Evolutionary conservation across 768 basidiomycete genomes (phyloP).

Genomic region (Trametes cingulata): DNA sequence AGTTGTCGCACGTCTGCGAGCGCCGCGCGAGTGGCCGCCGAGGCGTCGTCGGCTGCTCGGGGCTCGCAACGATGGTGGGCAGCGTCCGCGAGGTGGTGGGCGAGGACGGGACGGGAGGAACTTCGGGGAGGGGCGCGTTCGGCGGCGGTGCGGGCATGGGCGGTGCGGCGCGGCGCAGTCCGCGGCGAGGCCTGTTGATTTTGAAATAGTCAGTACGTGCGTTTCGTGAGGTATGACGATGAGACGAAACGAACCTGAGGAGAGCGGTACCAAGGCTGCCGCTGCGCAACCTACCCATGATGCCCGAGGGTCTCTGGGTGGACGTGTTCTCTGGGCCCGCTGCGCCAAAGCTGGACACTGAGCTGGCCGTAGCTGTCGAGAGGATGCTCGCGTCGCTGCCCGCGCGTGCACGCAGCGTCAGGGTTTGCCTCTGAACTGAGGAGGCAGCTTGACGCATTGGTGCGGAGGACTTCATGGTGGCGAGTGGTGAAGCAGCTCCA

Average conservation of each 20-base stretch:
- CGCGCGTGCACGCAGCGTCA: conserved; percentile 45
- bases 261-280: conserved; percentile 47
- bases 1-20: conserved; percentile 24
- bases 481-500: conserved; percentile 52
- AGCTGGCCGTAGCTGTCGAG: conserved; percentile 15
- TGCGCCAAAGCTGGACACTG: conserved; percentile 30
- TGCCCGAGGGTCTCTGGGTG: conserved; percentile 36
- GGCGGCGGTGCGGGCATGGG: conserved; percentile 23
- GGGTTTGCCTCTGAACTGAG: conserved; percentile 52
- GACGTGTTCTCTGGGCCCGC: conserved; percentile 26
- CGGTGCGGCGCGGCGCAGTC: conserved; percentile 17
- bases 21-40: conserved; percentile 23
- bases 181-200: conserved; percentile 13
- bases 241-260: conserved; percentile 32
- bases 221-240: no score
- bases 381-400: conserved; percentile 41
- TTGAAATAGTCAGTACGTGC: background rate
- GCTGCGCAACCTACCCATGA: conserved; percentile 56
- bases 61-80: conserved; percentile 10
- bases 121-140: conserved; percentile 22
- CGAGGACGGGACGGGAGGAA: conserved; percentile 6
- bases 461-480: conserved; percentile 50
- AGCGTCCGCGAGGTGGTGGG: background rate
- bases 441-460: conserved; percentile 51
- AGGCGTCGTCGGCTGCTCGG: conserved; percentile 1